phyloP scores from a whole-genome alignment of 225 moss, liverwort and hornwort genomes.

The Marchantia polymorpha region DNA sequence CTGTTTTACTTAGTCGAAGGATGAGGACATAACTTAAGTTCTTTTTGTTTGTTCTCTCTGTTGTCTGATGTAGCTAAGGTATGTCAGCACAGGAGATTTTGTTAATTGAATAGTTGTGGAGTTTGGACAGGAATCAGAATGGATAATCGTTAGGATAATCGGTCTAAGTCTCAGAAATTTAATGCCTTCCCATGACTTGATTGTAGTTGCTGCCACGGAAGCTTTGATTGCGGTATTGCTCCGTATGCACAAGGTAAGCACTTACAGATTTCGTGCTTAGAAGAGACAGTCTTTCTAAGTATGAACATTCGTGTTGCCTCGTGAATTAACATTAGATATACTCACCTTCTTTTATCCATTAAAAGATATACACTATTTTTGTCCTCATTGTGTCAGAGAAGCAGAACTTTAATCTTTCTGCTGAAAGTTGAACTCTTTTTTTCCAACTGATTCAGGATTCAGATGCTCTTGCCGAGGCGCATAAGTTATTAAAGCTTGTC shows the following conservation, averaged over 20 bases:
- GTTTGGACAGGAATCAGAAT: neutral
- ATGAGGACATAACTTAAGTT: neutral
- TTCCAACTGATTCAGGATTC: conserved; percentile 46
- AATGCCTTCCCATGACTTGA: neutral
- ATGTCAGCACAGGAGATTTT: neutral
- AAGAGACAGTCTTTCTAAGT: neutral
- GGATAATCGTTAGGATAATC: neutral
- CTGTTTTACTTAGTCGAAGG: neutral
- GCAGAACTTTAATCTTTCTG: neutral
- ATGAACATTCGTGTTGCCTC: neutral
- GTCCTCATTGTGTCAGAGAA: neutral
- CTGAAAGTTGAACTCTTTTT: neutral
- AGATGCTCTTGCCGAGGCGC: conserved; percentile 57
- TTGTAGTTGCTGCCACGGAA: conserved; percentile 76
- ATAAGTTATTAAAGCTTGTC: conserved; percentile 59
- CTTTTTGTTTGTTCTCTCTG: neutral
- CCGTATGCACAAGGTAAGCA: conserved; percentile 68
- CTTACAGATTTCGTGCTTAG: too few relatives aligned
- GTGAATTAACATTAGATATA: neutral
- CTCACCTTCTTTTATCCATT: neutral
- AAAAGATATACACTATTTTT: neutral
- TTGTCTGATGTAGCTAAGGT: neutral
- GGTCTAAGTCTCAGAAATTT: neutral
- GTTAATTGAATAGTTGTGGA: neutral
- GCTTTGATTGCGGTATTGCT: conserved; percentile 73